These are phyloP conservation scores for Waitea zeae DNA, from an alignment of 1,284 basidiomycete genomes.

Conservation along the genomic window DNA sequence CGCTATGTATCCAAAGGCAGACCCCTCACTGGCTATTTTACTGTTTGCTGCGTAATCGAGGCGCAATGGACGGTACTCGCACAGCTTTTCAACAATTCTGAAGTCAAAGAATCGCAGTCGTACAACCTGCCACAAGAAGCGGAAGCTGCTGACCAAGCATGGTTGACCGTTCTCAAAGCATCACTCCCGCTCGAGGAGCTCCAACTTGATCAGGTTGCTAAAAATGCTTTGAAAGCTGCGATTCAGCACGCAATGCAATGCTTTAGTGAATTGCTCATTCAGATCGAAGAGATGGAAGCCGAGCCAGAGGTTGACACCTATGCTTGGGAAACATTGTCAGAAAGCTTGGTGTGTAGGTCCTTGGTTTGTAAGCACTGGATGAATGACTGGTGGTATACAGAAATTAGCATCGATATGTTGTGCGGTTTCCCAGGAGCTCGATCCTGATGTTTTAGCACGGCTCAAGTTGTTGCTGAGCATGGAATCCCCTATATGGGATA, in stretches of 20 bases:
- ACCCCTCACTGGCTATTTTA: slow-evolving; percentile 76
- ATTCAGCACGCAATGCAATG: slow-evolving; percentile 48
- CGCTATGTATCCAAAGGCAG: slow-evolving; percentile 62
- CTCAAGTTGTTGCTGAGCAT: slow-evolving; percentile 69
- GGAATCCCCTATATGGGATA: slow-evolving; percentile 65
- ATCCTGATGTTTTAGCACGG: slow-evolving; percentile 52
- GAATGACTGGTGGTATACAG: slow-evolving; percentile 19
- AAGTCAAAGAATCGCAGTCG: slow-evolving; percentile 8
- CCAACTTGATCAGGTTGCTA: not conserved
- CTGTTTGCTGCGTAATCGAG: slow-evolving; percentile 74
- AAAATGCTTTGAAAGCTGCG: slow-evolving; percentile 26
- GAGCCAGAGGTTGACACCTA: slow-evolving; percentile 71
- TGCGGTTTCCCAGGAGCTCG: slow-evolving; percentile 53
- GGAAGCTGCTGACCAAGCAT: slow-evolving; percentile 66
- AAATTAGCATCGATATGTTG: slow-evolving; percentile 81
- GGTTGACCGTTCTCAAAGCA: slow-evolving; percentile 49
- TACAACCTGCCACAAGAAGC: slow-evolving; percentile 32
- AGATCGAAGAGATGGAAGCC: slow-evolving; percentile 65
- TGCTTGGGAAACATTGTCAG: slow-evolving; percentile 76
- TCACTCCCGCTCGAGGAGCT: slow-evolving; percentile 12
- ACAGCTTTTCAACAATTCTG: slow-evolving; percentile 43
- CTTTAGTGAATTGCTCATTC: slow-evolving; percentile 53
- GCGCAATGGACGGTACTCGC: slow-evolving; percentile 72
- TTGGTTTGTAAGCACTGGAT: not conserved
- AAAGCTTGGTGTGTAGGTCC: slow-evolving; percentile 41